A percentile compares a stretch with the other conserved stretches of the same genome.
These are phyloP conservation scores for Suhomyces guaymorum DNA, from an alignment of 1,139 yeast species.

Conservation along the genomic window DNA sequence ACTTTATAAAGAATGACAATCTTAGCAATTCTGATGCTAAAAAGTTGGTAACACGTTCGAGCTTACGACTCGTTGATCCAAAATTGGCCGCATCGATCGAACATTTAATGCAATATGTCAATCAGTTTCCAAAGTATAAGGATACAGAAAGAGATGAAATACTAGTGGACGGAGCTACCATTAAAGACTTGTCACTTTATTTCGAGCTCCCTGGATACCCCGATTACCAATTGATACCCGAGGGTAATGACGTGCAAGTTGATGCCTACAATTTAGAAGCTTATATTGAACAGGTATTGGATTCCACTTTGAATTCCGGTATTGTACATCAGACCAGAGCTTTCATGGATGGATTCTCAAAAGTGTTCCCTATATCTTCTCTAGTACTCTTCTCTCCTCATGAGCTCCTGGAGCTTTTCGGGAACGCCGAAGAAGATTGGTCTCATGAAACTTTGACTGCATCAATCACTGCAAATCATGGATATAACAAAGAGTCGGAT, in stretches of 20 bases:
- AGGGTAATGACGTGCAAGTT: slow-evolving; percentile 57
- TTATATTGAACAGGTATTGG: slow-evolving; percentile 61
- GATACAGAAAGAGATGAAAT: slow-evolving; percentile 26
- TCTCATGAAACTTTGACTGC: slow-evolving; percentile 58
- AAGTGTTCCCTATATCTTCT: slow-evolving; percentile 79
- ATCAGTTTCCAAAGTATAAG: slow-evolving; percentile 23
- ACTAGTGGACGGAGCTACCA: slow-evolving; percentile 40
- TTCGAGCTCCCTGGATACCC: slow-evolving; percentile 82
- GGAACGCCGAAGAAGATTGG: slow-evolving; percentile 86
- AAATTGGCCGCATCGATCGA: slow-evolving; percentile 61
- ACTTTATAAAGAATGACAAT: slow-evolving; percentile 24
- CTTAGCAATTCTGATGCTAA: slow-evolving; percentile 21
- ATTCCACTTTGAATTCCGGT: slow-evolving; percentile 65
- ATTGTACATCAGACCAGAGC: slow-evolving; percentile 63
- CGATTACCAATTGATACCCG: slow-evolving; percentile 54
- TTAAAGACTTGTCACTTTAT: slow-evolving; percentile 58
- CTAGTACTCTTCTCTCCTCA: slow-evolving; percentile 69
- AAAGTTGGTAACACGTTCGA: slow-evolving; percentile 39
- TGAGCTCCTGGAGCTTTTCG: slow-evolving; percentile 69
- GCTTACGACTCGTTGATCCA: slow-evolving; percentile 57
- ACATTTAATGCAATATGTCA: slow-evolving; percentile 49
- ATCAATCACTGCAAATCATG: slow-evolving; percentile 84
- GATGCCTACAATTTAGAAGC: slow-evolving; percentile 53
- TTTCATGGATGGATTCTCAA: slow-evolving; percentile 79
- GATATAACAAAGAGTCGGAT: slow-evolving; percentile 72